Evolutionary conservation across 2,329 filamentous ascomycete species (phyloP), one percentile per base, ranked within the genome.

Genomic region (Thielaviopsis populi): DNA sequence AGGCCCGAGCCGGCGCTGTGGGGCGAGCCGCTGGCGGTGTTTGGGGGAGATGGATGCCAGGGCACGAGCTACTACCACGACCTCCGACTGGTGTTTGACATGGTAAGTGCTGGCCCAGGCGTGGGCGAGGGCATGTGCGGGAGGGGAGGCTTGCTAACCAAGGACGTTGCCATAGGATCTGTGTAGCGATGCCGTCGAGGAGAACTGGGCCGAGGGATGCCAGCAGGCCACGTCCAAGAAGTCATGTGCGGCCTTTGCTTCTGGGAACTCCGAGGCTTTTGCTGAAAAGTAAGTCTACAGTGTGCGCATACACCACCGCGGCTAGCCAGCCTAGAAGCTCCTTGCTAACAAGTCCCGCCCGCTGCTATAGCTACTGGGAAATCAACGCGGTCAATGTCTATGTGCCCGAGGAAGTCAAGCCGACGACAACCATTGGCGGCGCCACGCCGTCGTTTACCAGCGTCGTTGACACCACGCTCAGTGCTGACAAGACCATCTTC

Each of bases 31-130:
- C 73, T 83, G 7, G 88, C 86, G 0, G 74, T 81, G 5, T 95
- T 92, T 19, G 88, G 88, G 0, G 80, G 78, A 1, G 69, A 72
- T 15, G 71, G 70, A 30, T 95, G 90, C 70, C 78, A 89, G 33
- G 83, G 90, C 65, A 77, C 84, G 66, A 72, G 74, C 0, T 80
- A 83, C 68, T 91, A 92, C 73, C 79, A 76, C 62, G 76, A 86
- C 61, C 81, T 91, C 78, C 83, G 82, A 68, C 81, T 95, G 64
- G 84, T 89, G 48, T 80, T 91, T 69, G 84, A 90, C 70, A 91
- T 84, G 53, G 78, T 79, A 59, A 69, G 72, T 69, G 15, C n/a
- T n/a, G n/a, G n/a, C n/a, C n/a, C n/a, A n/a, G n/a, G n/a, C n/a
- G n/a, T n/a, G n/a, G n/a, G n/a, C n/a, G n/a, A n/a, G n/a, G 10